Percentiles rank a stretch among this genome's conserved stretches.
phyloP scores from a whole-genome alignment of 345 rosid genomes.

The Physaria fendleri region DNA sequence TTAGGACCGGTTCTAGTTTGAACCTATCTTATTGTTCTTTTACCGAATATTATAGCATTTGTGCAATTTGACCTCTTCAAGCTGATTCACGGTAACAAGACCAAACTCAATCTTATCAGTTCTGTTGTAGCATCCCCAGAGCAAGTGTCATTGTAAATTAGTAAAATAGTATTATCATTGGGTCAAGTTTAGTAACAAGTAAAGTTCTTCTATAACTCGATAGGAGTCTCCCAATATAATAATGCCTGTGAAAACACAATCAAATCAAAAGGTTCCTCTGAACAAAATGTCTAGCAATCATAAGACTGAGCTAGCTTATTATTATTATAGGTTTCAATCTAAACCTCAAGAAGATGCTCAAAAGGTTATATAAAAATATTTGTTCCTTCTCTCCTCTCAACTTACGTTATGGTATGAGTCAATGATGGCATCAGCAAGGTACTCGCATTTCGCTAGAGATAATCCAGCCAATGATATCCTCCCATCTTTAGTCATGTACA shows the following conservation, averaged over 20 bases:
- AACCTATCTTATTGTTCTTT: no score
- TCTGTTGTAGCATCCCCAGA: not conserved
- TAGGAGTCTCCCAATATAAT: constrained; percentile 32
- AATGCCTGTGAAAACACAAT: constrained; percentile 25
- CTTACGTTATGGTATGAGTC: constrained; percentile 59
- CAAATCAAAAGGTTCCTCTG: not conserved
- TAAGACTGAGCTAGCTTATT: constrained; percentile 14
- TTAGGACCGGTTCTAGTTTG: no score
- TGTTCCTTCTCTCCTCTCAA: constrained; percentile 25
- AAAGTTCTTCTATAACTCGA: constrained; percentile 27
- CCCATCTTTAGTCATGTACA: constrained; percentile 95
- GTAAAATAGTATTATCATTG: no score
- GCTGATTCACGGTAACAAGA: no score
- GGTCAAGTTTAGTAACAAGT: not conserved
- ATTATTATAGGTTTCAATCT: not conserved
- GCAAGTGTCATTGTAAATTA: not conserved
- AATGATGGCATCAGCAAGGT: constrained; percentile 80
- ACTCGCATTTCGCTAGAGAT: constrained; percentile 82
- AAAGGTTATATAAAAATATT: not conserved
- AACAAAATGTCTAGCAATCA: constrained; percentile 6
- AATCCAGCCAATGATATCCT: constrained; percentile 88
- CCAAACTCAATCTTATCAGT: not conserved
- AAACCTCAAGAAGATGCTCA: not conserved
- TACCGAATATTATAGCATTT: no score
- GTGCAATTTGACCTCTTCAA: no score